These are phyloP conservation scores for Fomitopsis serialis DNA, from an alignment of 768 basidiomycete species.

Conservation along the genomic window DNA sequence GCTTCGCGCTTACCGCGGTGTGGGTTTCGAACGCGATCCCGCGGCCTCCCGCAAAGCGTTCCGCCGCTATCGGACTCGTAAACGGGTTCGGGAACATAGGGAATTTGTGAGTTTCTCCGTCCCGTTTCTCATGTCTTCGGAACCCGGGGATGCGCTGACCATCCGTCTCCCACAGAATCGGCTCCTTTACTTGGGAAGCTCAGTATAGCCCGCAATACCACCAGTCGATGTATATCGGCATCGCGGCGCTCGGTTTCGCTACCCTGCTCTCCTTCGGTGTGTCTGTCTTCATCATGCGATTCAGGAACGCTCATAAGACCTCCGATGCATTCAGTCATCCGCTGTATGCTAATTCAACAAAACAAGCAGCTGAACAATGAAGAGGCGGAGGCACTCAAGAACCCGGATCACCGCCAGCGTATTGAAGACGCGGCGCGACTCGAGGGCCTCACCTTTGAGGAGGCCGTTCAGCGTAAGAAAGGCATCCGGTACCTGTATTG, in stretches of 20 bases:
- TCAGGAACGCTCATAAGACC: neutral
- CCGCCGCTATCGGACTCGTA: conserved; percentile 57
- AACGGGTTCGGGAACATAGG: conserved; percentile 56
- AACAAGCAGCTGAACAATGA: conserved; percentile 47
- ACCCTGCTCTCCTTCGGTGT: conserved; percentile 29
- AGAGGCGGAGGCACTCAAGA: conserved; percentile 39
- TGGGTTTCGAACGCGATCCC: conserved; percentile 61
- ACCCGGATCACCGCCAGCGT: conserved; percentile 36
- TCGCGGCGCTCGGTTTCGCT: conserved; percentile 27
- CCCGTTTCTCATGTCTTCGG: neutral
- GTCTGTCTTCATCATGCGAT: conserved; percentile 22
- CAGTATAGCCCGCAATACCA: conserved; percentile 59
- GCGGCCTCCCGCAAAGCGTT: conserved; percentile 51
- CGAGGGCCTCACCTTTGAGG: conserved; percentile 55
- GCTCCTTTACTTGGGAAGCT: conserved; percentile 57
- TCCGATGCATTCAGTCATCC: conserved; percentile 30
- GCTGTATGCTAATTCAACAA: conserved; percentile 37
- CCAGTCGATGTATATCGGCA: conserved; percentile 51
- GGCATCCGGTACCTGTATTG: conserved; percentile 56
- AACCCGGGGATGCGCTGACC: neutral
- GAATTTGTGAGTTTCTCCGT: conserved; percentile 38
- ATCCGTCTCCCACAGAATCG: conserved; percentile 35
- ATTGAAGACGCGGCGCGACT: conserved; percentile 54
- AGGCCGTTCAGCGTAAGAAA: conserved; percentile 50
- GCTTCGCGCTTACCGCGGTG: conserved; percentile 42